These are phyloP conservation scores for Phytophthora citricola DNA, from an alignment of 352 stramenopile genomes.

Conservation along the genomic window DNA sequence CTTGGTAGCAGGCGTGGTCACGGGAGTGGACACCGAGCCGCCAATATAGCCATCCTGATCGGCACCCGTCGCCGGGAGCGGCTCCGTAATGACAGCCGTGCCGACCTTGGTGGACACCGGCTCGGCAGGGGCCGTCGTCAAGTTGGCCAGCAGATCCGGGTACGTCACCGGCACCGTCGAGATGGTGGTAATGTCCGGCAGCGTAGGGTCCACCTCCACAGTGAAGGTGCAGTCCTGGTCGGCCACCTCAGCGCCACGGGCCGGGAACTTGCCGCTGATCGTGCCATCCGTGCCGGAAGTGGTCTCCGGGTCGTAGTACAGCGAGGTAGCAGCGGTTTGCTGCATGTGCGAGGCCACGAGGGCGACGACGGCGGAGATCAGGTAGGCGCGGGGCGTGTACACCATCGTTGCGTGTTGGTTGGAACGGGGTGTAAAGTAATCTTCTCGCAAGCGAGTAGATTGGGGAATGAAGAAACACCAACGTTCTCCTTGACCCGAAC, in stretches of 20 bases:
- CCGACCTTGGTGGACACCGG: constrained; percentile 28
- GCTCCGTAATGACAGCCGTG: constrained; percentile 16
- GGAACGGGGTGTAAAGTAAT: constrained; percentile 29
- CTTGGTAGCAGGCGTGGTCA: constrained; percentile 16
- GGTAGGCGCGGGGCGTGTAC: constrained; percentile 30
- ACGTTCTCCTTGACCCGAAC: not conserved
- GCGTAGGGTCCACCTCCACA: constrained; percentile 25
- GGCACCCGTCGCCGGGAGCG: not conserved
- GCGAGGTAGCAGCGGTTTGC: constrained; percentile 16
- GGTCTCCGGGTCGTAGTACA: constrained; percentile 21
- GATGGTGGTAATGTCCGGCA: constrained; percentile 30
- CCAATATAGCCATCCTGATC: constrained; percentile 19
- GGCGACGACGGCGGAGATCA: constrained; percentile 26
- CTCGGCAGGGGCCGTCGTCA: constrained; percentile 14
- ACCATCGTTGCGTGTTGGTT: constrained; percentile 29
- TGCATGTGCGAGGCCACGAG: constrained; percentile 30
- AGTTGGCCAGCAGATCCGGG: constrained; percentile 24
- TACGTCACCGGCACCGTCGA: constrained; percentile 20
- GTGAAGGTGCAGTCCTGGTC: constrained; percentile 20
- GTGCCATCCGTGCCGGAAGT: constrained; percentile 2
- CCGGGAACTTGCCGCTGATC: constrained; percentile 27
- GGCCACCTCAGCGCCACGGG: constrained; percentile 4
- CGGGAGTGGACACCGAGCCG: not conserved
- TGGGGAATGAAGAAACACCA: constrained; percentile 15
- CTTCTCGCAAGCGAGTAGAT: constrained; percentile 34